Percentiles rank a stretch among this genome's conserved stretches.
These are phyloP conservation scores for Kwoniella shivajii DNA, from an alignment of 1,284 basidiomycete species.

Conservation along the genomic window DNA sequence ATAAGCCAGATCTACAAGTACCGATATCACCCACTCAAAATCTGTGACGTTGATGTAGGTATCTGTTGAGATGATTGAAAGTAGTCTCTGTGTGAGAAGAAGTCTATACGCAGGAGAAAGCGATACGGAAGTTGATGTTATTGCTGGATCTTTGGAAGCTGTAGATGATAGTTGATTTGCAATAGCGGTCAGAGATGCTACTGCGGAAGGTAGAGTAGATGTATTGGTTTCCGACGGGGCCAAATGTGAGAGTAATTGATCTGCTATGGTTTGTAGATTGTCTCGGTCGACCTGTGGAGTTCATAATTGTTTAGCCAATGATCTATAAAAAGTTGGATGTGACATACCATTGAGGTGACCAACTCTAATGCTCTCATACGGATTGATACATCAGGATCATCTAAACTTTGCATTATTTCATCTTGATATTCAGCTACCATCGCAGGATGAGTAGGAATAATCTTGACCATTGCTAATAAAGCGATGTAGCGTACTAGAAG, in stretches of 20 bases:
- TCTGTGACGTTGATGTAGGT: constrained; percentile 86
- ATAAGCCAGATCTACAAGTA: constrained; percentile 84
- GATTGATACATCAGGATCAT: constrained; percentile 93
- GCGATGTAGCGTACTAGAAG: constrained; percentile 90
- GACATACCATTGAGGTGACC: constrained; percentile 82
- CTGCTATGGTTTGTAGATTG: constrained; percentile 85
- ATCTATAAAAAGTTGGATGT: not conserved
- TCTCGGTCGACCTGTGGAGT: constrained; percentile 70
- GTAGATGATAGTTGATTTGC: constrained; percentile 21
- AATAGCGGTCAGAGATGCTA: constrained; percentile 36
- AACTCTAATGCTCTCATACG: constrained; percentile 93
- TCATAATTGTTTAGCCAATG: too few species aligned
- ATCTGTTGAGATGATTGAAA: constrained; percentile 77
- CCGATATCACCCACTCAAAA: constrained; percentile 96
- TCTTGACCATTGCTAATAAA: constrained; percentile 90
- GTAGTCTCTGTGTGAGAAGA: constrained; percentile 74
- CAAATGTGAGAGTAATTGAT: constrained; percentile 82
- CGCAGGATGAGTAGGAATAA: constrained; percentile 88
- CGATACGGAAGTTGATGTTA: constrained; percentile 42
- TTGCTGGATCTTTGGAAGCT: constrained; percentile 23
- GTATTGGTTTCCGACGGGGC: constrained; percentile 23
- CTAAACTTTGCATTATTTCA: constrained; percentile 83
- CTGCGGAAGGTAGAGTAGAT: constrained; percentile 37
- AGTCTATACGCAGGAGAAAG: constrained; percentile 77
- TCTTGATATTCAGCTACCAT: constrained; percentile 91